Evolutionary conservation across 1,139 yeast genomes (phyloP).

Genomic region (Yamadazyma taylorii): DNA sequence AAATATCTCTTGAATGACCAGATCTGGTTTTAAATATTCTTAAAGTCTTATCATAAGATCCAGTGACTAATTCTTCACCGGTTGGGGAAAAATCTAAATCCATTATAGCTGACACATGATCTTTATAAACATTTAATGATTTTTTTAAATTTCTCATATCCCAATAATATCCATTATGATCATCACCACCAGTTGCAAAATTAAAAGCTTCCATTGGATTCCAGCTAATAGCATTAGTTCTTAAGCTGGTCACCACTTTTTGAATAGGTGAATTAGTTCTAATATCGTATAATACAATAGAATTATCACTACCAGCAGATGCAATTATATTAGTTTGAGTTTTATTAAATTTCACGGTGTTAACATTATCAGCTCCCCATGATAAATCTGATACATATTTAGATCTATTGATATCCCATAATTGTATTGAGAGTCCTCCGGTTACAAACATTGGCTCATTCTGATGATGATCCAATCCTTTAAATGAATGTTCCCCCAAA

Average conservation of each 20-base stretch:
- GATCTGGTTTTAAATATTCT: slow-evolving; percentile 73
- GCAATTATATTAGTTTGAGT: slow-evolving; percentile 90
- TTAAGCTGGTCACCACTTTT: slow-evolving; percentile 77
- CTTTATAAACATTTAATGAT: slow-evolving; percentile 83
- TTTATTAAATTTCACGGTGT: slow-evolving; percentile 79
- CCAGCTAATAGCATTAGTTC: slow-evolving; percentile 90
- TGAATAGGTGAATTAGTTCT: slow-evolving; percentile 94
- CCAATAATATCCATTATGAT: slow-evolving; percentile 91
- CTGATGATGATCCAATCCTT: slow-evolving; percentile 84
- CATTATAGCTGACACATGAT: slow-evolving; percentile 94
- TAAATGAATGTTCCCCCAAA: slow-evolving; percentile 81
- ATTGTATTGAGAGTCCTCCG: slow-evolving; percentile 84
- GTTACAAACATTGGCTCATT: slow-evolving; percentile 77
- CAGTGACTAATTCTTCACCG: slow-evolving; percentile 94
- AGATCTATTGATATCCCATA: slow-evolving; percentile 86
- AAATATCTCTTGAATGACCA: slow-evolving; percentile 93
- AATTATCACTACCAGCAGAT: slow-evolving; percentile 89
- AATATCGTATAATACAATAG: slow-evolving; percentile 85
- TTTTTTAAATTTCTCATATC: slow-evolving; percentile 90
- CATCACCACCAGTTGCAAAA: slow-evolving; percentile 91
- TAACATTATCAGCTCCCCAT: slow-evolving; percentile 96
- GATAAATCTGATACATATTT: slow-evolving; percentile 75
- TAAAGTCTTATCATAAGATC: slow-evolving; percentile 91
- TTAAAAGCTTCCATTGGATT: slow-evolving; percentile 97
- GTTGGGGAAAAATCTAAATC: slow-evolving; percentile 96